Base-by-base conservation (phyloP, 2,329 filamentous ascomycete species). In the Paraphoma sp. region DNA sequence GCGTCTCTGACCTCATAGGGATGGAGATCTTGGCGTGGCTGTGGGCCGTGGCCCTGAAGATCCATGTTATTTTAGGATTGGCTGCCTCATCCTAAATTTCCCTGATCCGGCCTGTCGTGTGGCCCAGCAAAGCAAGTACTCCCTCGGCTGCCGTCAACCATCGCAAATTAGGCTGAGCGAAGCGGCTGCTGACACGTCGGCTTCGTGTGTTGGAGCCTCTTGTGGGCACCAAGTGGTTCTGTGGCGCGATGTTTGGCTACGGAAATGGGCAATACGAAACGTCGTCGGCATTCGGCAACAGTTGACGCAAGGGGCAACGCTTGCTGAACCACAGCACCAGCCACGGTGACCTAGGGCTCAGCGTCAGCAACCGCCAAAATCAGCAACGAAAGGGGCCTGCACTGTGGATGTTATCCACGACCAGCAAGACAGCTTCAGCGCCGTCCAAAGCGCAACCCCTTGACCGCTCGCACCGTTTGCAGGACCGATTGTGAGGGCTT, bases 1-100 rank as follows among this genome's bases (percentile, higher is more conserved):
- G 36, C 46, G 31, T 53, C 18, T 28, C 51, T 64, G 64, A 65
- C 62, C 62, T 67, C 58, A 67, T 64, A 38, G 48, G 48, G 36
- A 57, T 43, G 42, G 45, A 31, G 17, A 41, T 31, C 49, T 54
- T 53, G 45, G 54, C 47, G 57, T 65, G 63, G 62, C 64, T 63
- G 44, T 30, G 41, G 54, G 46, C 14, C 45, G 43, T 50, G 51
- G 38, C 33, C 52, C 56, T 59, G 54, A 54, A 42, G 48, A 57
- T 63, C 64, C 11, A 53, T 48, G 40, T 58, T 58, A 58, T 57
- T 60, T 56, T 53, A 57, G 47, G 30, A 31, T 36, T 38, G 17
- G 31, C 12, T 40, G 51, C 14, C 48, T 47, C 45, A 43, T 43
- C 42, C 23, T 11, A 43, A 14, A 43, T 14, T 51, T 43, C 44